phyloP scores from a whole-genome alignment of 805 yeast species.

The Candida insectorum region DNA sequence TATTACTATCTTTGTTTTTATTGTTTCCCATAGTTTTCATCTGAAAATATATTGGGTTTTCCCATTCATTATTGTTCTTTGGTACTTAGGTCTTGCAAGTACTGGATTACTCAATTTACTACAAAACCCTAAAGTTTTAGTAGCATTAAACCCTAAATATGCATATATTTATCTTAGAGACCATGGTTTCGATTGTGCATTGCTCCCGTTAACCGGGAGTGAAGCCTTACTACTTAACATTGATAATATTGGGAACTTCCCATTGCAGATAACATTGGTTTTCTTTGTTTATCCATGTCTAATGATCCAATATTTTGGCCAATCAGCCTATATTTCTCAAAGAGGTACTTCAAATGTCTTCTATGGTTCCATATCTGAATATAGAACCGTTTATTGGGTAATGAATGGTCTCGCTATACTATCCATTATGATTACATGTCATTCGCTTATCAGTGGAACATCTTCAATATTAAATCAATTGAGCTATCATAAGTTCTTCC shows the following conservation, averaged over 20 bases:
- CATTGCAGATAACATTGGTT: conserved; percentile 47
- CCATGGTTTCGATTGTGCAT: conserved; percentile 45
- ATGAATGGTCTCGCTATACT: conserved; percentile 52
- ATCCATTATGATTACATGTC: conserved; percentile 58
- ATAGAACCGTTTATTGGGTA: conserved; percentile 45
- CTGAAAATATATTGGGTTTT: conserved; percentile 39
- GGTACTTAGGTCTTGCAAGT: conserved; percentile 45
- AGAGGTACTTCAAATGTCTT: conserved; percentile 45
- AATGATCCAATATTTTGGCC: conserved; percentile 55
- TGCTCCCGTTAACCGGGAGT: conserved; percentile 56
- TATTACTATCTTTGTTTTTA: too few relatives aligned
- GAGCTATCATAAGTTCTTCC: too few relatives aligned
- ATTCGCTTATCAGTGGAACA: conserved; percentile 55
- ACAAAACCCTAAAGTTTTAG: conserved; percentile 41
- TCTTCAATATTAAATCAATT: conserved; percentile 50
- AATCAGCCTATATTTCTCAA: conserved; percentile 45
- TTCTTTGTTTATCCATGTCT: conserved; percentile 50
- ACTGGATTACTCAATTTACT: conserved; percentile 47
- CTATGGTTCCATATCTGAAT: conserved; percentile 50
- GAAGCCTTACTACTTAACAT: conserved; percentile 67
- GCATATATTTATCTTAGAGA: conserved; percentile 44
- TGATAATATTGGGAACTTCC: conserved; percentile 50
- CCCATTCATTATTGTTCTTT: conserved; percentile 52
- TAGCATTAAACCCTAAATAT: conserved; percentile 48
- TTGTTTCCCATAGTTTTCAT: neutral